A percentile compares a stretch with the other conserved stretches of the same genome.
Conservation (phyloP, 108 stramenopile species). For the Seminavis robusta region DNA sequence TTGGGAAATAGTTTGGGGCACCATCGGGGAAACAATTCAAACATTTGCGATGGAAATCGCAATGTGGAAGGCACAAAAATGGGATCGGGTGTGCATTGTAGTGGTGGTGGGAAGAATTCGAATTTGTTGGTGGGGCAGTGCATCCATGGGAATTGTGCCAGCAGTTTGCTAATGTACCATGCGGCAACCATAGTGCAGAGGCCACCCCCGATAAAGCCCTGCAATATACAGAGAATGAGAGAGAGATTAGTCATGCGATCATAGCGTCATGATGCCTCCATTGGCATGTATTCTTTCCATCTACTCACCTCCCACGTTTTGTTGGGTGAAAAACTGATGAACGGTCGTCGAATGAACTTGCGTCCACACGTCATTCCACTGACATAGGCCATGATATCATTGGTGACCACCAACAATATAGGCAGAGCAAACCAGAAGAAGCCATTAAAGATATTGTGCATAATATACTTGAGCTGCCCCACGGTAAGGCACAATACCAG, state of each 20-base stretch:
- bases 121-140: conserved; percentile 86
- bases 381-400: conserved; percentile 96
- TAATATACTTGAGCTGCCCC: conserved; percentile 90
- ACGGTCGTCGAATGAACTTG: conserved; percentile 87
- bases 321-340: conserved; percentile 89
- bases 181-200: conserved; percentile 88
- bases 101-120: conserved; percentile 48
- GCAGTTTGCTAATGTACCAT: conserved; percentile 79
- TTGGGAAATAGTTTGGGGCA: conserved; percentile 58
- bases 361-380: conserved; percentile 90
- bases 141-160: conserved; percentile 88
- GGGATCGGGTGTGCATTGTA: conserved; percentile 79
- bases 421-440: conserved; percentile 98
- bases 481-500: conserved; percentile 90
- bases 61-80: conserved; percentile 63
- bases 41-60: conserved; percentile 70
- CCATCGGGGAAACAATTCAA: conserved; percentile 66
- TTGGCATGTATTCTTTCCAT: no score
- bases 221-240: neutral
- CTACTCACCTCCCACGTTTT: conserved; percentile 99
- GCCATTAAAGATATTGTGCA: conserved; percentile 97
- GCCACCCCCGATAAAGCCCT: conserved; percentile 86
- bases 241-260: neutral
- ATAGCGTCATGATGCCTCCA: no score
- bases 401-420: conserved; percentile 88